phyloP scores from a whole-genome alignment of 495 filamentous ascomycete genomes.

The Aspergillus diversus region DNA sequence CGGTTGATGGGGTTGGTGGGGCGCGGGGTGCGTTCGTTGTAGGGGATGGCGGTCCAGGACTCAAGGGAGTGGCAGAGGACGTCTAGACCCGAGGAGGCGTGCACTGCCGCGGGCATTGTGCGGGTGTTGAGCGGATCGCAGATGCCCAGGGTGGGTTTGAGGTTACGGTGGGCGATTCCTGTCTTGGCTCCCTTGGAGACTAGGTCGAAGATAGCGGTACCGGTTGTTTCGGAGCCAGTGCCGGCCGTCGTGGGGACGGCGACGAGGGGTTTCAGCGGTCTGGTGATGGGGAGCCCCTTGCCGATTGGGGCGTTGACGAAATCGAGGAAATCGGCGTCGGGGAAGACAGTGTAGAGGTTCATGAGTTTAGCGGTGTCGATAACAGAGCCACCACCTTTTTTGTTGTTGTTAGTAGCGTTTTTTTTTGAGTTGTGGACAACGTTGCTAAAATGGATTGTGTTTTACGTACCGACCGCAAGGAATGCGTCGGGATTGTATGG shows the following conservation, averaged over 20 bases:
- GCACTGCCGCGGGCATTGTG: constrained; percentile 93
- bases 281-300: constrained; percentile 79
- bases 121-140: constrained; percentile 94
- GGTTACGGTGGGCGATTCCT: constrained; percentile 89
- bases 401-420: constrained; percentile 2
- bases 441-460: background rate
- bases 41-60: constrained; percentile 96
- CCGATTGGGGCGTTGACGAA: constrained; percentile 97
- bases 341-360: constrained; percentile 91
- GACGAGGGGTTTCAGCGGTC: constrained; percentile 79
- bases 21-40: constrained; percentile 77
- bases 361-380: constrained; percentile 99
- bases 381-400: constrained; percentile 66
- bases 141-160: constrained; percentile 94
- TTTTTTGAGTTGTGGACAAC: constrained; percentile 1
- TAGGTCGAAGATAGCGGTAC: constrained; percentile 96
- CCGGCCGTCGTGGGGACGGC: constrained; percentile 96
- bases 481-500: constrained; percentile 82
- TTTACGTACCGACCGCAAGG: constrained; percentile 76
- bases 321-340: constrained; percentile 89
- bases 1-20: constrained; percentile 88
- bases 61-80: constrained; percentile 94
- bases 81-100: constrained; percentile 85
- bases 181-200: constrained; percentile 88
- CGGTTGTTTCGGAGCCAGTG: constrained; percentile 94